A percentile compares a stretch with the other conserved stretches of the same genome.
Conservation (phyloP, 1,284 basidiomycete species). For the Laetiporus sulphureus region DNA sequence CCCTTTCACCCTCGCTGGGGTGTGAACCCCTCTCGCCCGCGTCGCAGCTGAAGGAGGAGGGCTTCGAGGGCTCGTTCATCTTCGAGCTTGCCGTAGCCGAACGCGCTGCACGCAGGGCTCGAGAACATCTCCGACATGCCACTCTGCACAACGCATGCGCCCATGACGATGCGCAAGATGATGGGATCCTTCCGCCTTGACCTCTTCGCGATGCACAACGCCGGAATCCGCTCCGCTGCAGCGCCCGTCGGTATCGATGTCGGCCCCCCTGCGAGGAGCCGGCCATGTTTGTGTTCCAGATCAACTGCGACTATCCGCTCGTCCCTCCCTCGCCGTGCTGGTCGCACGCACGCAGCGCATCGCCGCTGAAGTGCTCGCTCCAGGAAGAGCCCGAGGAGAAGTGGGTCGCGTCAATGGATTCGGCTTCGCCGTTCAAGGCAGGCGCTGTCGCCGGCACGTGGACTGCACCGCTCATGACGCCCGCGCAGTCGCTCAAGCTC, state of each 20-base stretch:
- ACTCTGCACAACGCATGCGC: constrained; percentile 64
- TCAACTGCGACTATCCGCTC: constrained; percentile 15
- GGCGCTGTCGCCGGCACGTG: constrained; percentile 7
- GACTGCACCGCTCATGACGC: constrained; percentile 20
- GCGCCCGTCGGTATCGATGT: constrained; percentile 20
- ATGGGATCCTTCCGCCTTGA: constrained; percentile 73
- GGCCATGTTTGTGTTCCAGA: constrained; percentile 22
- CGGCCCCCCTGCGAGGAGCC: constrained; percentile 20
- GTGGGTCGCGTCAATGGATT: constrained; percentile 10
- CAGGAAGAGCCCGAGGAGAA: constrained; percentile 7
- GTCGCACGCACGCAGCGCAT: not conserved
- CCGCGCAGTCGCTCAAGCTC: constrained; percentile 20
- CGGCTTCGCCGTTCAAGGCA: constrained; percentile 4
- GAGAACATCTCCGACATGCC: constrained; percentile 51
- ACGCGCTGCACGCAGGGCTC: constrained; percentile 10
- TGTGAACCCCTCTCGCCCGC: constrained; percentile 4
- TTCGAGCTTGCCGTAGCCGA: constrained; percentile 23
- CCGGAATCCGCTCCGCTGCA: constrained; percentile 25
- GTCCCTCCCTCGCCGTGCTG: constrained; percentile 8
- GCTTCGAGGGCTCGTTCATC: constrained; percentile 22
- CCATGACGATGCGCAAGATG: constrained; percentile 58
- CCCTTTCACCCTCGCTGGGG: not conserved
- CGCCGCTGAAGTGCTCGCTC: not conserved
- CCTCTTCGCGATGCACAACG: constrained; percentile 67
- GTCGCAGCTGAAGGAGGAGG: constrained; percentile 5